phyloP scores from a whole-genome alignment of 176 grass and related monocot genomes.

The Oryza punctata region DNA sequence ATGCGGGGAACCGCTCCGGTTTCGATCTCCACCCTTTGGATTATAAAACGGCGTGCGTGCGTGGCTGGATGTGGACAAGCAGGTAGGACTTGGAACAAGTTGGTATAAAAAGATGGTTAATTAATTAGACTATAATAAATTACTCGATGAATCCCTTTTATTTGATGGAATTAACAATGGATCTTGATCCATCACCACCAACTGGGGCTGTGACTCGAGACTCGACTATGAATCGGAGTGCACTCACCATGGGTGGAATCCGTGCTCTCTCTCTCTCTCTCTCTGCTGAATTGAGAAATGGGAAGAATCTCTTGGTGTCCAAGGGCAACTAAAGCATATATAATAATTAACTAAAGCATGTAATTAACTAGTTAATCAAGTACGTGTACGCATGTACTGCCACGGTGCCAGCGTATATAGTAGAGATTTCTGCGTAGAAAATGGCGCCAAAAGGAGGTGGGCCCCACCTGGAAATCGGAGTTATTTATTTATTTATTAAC shows the following conservation, averaged over 20 bases:
- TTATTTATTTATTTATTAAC: no score
- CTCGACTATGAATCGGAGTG: constrained; percentile 8
- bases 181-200: not conserved
- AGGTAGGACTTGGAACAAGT: not conserved
- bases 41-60: not conserved
- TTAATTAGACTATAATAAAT: not conserved
- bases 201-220: constrained; percentile 5
- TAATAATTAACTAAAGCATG: no score
- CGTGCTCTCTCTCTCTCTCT: not conserved
- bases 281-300: no score
- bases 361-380: no score
- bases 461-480: no score
- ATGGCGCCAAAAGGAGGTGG: no score
- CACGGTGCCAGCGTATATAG: no score
- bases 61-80: not conserved
- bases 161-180: not conserved
- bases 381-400: no score
- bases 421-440: no score
- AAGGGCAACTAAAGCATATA: no score
- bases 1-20: not conserved
- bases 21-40: not conserved
- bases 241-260: not conserved
- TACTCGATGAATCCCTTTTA: not conserved
- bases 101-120: not conserved
- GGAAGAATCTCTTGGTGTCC: no score